These are phyloP conservation scores for Antrodiella citrinella DNA, from an alignment of 768 basidiomycete species.

Conservation along the genomic window DNA sequence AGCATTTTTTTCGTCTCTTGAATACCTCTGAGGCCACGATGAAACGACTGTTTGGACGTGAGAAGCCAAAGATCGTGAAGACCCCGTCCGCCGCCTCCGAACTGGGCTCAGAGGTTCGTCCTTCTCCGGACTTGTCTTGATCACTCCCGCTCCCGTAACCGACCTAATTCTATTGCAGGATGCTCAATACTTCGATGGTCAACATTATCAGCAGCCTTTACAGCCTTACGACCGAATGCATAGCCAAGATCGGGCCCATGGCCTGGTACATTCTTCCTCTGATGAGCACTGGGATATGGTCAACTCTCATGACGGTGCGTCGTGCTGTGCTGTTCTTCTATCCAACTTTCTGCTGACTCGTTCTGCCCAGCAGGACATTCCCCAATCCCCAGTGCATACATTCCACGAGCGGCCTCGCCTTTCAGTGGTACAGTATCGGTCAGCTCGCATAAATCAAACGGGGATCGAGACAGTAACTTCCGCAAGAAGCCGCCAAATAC, in stretches of 20 bases:
- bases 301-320: conserved; percentile 11
- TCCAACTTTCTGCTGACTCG: conserved; percentile 6
- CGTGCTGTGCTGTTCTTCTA: conserved; percentile 8
- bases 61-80: conserved; percentile 35
- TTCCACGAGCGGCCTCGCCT: conserved; percentile 6
- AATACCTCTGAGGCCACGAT: conserved; percentile 25
- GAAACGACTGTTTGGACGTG: conserved; percentile 54
- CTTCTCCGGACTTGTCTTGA: no score
- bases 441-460: conserved; percentile 7
- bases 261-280: conserved; percentile 8
- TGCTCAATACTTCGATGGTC: conserved; percentile 1
- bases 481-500: conserved; percentile 21
- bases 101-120: conserved; percentile 23
- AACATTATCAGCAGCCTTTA: conserved; percentile 5
- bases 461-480: conserved; percentile 13
- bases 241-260: conserved; percentile 11
- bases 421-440: conserved; percentile 1
- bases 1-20: not conserved
- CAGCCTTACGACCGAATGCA: conserved; percentile 2
- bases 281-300: conserved; percentile 22
- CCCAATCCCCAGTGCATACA: conserved; percentile 10
- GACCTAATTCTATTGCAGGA: conserved; percentile 8
- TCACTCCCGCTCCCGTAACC: conserved; percentile 1
- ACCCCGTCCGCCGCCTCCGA: conserved; percentile 20
- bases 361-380: conserved; percentile 7